Evolutionary conservation across 75 land plant genomes (phyloP), one percentile per base, ranked within the genome.

Genomic region (Pinus taeda): DNA sequence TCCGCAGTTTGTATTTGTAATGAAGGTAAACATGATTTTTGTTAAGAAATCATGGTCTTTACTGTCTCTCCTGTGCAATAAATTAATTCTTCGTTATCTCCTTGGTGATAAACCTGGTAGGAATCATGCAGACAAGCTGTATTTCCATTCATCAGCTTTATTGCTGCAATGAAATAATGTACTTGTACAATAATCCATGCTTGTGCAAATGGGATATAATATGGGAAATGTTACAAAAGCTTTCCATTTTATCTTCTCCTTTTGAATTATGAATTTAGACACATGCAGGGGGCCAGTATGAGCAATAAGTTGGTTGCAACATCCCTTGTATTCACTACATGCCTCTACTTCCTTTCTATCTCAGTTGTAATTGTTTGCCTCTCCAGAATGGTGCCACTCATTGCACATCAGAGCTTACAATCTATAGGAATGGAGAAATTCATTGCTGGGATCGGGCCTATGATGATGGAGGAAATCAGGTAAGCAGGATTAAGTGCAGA

Each of bases 391-490:
- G 98, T 56, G 99, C 99, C 21, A 21, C 89, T 11, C 78, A 89
- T 45, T 87, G 90, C 61, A 94, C 99, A 30, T 94, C 99, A n/a
- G 99, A 96, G 60, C 83, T 96, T 57, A 76, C 92, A 55, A 81
- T 96, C 29, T 77, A 81, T 66, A 92, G 82, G 75, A 88, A 90
- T 81, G 94, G 90, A 29, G 99, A 94, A 79, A 75, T 96, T 73
- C 98, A 96, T 81, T 76, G 85, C 57, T 92, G 95, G 95, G 97
- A 96, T 49, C 86, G 92, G 73, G 95, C 93, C 57, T 90, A 86
- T 57, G 93, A 96, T 75, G 92, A 90, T 30, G 92, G 88, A 37
- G 97, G 93, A 58, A 92, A 90, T 79, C 99, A 96, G 88, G 98
- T 96, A 15, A 61, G 78, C 53, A 2, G 20, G 55, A 42, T 49